Evolutionary conservation across 148 eudicot species (phyloP).

Genomic region (Pouteria glomerata): DNA sequence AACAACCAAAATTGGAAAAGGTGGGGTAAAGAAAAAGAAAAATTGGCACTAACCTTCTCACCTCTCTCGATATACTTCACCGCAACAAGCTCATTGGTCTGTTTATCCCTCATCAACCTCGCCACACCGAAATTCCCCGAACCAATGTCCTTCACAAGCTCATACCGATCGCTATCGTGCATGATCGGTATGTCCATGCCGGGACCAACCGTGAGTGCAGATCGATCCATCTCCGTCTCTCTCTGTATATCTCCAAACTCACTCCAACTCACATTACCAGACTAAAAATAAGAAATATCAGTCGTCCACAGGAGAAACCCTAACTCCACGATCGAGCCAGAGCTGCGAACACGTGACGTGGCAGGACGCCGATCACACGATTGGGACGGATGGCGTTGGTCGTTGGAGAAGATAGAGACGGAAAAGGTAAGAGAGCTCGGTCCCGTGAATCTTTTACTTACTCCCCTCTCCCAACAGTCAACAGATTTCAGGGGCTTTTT

Average conservation of each 20-base stretch:
- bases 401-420: slow-evolving; percentile 24
- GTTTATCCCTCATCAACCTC: slow-evolving; percentile 69
- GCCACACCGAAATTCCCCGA: slow-evolving; percentile 88
- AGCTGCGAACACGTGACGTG: not conserved
- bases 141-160: slow-evolving; percentile 68
- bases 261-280: not conserved
- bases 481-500: not conserved
- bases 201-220: slow-evolving; percentile 21
- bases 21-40: not conserved
- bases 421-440: slow-evolving; percentile 8
- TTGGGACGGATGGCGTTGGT: not conserved
- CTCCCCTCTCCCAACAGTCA: slow-evolving; percentile 3
- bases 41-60: slow-evolving; percentile 47
- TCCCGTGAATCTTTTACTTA: slow-evolving; percentile 33
- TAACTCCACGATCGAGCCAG: not conserved
- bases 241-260: not conserved
- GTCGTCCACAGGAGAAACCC: not conserved
- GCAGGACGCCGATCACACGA: slow-evolving; percentile 8
- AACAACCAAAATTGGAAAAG: not conserved
- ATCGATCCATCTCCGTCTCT: slow-evolving; percentile 18
- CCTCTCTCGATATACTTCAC: slow-evolving; percentile 88
- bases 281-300: not conserved
- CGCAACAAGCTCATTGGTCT: slow-evolving; percentile 59
- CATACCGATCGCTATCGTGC: slow-evolving; percentile 61
- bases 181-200: slow-evolving; percentile 63